Evolutionary conservation across 208 protist genomes (phyloP), one percentile per base, ranked within the genome.

Genomic region (Endotrypanum monterogeii): DNA sequence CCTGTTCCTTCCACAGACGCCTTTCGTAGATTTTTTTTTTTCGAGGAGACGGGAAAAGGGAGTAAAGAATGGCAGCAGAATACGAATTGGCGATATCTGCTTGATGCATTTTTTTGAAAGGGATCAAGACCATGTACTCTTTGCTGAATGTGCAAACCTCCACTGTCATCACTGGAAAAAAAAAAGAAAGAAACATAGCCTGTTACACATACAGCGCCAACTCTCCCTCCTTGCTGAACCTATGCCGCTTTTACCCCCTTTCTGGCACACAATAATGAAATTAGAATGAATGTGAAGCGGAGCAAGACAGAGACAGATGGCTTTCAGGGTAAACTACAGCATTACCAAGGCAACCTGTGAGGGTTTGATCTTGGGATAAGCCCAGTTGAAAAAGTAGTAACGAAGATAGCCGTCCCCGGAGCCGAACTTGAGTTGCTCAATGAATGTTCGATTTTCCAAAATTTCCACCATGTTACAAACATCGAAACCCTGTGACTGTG

Each of bases 341-440:
- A 99, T 96, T 20, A 98, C 94, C 30, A 99, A 72, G 39, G 94
- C 98, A 28, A 99, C 77, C 11, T 93, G 68, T 7, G 73, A 76
- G 5, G 95, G 82, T 39, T 92, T 55, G n/a, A 97, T 87, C 30
- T 84, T 85, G 14, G 92, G 97, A 67, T 96, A 99, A 35, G 86
- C 71, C 91, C 96, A 99, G 89, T 99, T 99, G 89, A 98, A 99
- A 62, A 99, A 94, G 89, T 99, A 99, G 87, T 99, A 99, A 55
- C 99, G 90, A 20, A 99, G 92, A 32, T 96, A 79, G 32, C 99
- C 99, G 84, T 99, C 99, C 39, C 99, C 99, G 8, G 86, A 74
- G 4, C 90, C 93, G 79, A 99, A 99, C 76, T 99, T 98, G 50
- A 99, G 85, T n/a, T 98, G 83, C 20, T 98, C 84, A 8, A 99